phyloP scores from a whole-genome alignment of 768 basidiomycete genomes.

The Trametes meyenii region DNA sequence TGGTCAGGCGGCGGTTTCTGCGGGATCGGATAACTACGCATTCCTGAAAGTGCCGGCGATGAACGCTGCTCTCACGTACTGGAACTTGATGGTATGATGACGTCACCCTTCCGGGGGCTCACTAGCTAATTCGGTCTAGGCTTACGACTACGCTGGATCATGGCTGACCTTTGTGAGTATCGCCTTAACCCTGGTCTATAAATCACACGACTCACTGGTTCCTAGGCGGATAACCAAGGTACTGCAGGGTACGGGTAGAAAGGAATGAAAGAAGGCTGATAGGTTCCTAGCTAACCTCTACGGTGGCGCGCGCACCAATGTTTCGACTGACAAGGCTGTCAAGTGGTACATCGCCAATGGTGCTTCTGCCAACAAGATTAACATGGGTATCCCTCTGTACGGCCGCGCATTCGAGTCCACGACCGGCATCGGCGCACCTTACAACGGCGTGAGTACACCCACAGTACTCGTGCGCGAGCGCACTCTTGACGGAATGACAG shows the following conservation, averaged over 20 bases:
- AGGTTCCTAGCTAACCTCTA: constrained; percentile 59
- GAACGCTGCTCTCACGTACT: constrained; percentile 67
- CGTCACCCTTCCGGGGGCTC: no score
- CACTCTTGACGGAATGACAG: constrained; percentile 35
- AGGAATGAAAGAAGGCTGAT: background rate
- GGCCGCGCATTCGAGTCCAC: constrained; percentile 79
- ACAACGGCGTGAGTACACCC: constrained; percentile 55
- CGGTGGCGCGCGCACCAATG: constrained; percentile 59
- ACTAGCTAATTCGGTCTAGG: constrained; percentile 38
- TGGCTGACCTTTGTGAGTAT: constrained; percentile 50
- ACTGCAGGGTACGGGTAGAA: no score
- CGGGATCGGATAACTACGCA: constrained; percentile 60
- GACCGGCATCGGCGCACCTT: constrained; percentile 64
- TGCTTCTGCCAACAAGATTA: constrained; percentile 66
- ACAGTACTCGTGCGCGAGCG: background rate
- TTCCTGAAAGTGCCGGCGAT: constrained; percentile 63
- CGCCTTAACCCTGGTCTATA: background rate
- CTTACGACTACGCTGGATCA: constrained; percentile 77
- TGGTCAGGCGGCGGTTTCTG: constrained; percentile 58
- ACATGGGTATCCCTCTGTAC: constrained; percentile 80
- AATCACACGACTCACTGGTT: background rate
- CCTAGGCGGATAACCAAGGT: constrained; percentile 49
- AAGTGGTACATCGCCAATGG: constrained; percentile 61
- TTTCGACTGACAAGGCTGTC: constrained; percentile 72
- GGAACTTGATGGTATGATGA: constrained; percentile 74